phyloP scores from a whole-genome alignment of 1,139 yeast species.

The Candida tetrigidarum region DNA sequence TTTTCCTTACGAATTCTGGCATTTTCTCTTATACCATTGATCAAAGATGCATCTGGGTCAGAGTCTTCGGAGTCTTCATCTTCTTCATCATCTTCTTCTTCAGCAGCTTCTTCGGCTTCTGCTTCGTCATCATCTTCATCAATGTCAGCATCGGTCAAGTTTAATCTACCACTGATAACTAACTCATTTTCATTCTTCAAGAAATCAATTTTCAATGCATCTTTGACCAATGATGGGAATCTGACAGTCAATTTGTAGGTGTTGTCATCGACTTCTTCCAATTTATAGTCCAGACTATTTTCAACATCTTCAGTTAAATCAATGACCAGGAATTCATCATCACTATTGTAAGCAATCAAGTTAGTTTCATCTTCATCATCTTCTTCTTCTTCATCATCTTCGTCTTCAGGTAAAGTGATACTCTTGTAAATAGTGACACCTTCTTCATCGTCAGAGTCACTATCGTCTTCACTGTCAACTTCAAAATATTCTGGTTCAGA shows the following conservation, averaged over 20 bases:
- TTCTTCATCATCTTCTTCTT: conserved; percentile 23
- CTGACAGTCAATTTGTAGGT: conserved; percentile 48
- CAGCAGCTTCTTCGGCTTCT: conserved; percentile 19
- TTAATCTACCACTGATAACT: conserved; percentile 46
- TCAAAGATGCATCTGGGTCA: conserved; percentile 22
- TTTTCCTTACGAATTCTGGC: conserved; percentile 27
- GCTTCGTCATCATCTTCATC: conserved; percentile 17
- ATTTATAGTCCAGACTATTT: conserved; percentile 51
- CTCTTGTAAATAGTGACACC: conserved; percentile 51
- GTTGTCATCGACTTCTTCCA: conserved; percentile 42
- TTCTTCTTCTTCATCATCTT: conserved; percentile 29
- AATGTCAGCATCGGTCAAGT: conserved; percentile 31
- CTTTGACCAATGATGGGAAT: conserved; percentile 48
- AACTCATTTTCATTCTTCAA: conserved; percentile 48
- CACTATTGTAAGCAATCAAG: conserved; percentile 34
- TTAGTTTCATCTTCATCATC: conserved; percentile 23
- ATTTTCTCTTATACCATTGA: conserved; percentile 24
- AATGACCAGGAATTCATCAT: conserved; percentile 42
- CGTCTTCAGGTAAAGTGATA: conserved; percentile 45
- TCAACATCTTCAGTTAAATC: conserved; percentile 50
- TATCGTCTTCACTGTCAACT: conserved; percentile 27
- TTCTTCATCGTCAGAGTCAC: conserved; percentile 38
- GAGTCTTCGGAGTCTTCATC: conserved; percentile 34
- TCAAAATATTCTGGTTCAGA: conserved; percentile 40
- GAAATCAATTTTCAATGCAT: conserved; percentile 47